Conservation (phyloP, 2,329 filamentous ascomycete species). For the Coleophoma crateriformis region DNA sequence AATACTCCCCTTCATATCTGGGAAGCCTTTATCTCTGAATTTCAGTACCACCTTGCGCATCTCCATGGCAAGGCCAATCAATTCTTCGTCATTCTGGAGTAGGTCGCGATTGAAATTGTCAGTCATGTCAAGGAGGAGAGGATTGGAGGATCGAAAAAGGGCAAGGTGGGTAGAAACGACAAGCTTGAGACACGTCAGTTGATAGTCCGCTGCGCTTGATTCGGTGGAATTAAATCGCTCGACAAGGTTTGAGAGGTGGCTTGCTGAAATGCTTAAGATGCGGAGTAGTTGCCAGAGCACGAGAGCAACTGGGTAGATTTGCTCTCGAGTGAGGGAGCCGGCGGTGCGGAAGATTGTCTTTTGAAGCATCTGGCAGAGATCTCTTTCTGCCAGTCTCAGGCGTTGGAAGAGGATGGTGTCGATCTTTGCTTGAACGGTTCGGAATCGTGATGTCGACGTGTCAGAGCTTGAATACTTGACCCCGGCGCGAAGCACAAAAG, state of each 20-base stretch:
- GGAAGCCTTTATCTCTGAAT: constrained; percentile 16
- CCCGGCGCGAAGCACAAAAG: constrained; percentile 18
- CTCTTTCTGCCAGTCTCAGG: constrained; percentile 14
- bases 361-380: constrained; percentile 17
- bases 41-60: constrained; percentile 16
- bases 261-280: constrained; percentile 13
- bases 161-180: constrained; percentile 18
- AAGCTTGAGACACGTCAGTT: constrained; percentile 15
- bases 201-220: constrained; percentile 8
- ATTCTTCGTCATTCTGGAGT: constrained; percentile 12
- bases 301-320: constrained; percentile 19
- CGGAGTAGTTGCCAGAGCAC: constrained; percentile 19
- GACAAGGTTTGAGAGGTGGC: constrained; percentile 13
- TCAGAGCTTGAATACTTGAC: constrained; percentile 7
- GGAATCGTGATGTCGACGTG: constrained; percentile 3
- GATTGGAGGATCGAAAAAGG: constrained; percentile 18
- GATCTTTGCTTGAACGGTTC: constrained; percentile 16
- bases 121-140: constrained; percentile 17
- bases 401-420: constrained; percentile 21
- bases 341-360: constrained; percentile 18
- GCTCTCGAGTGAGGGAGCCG: constrained; percentile 14
- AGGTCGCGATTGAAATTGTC: constrained; percentile 15
- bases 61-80: constrained; percentile 12
- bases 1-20: constrained; percentile 20
- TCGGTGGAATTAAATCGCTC: constrained; percentile 7